phyloP scores from a whole-genome alignment of 2,329 filamentous ascomycete genomes.

The Daldinia sp. region DNA sequence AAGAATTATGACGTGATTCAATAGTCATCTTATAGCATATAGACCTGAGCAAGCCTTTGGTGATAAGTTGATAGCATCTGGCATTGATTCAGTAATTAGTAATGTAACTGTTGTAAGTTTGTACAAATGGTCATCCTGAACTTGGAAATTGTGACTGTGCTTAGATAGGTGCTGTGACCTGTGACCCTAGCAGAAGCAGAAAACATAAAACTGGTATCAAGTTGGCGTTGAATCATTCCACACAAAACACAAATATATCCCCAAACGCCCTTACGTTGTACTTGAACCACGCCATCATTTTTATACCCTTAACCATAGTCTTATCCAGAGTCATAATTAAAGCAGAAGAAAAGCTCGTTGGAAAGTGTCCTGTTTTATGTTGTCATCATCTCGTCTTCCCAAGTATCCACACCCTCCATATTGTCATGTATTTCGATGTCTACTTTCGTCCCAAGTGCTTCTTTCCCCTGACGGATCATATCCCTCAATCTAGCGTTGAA shows the following conservation, averaged over 20 bases:
- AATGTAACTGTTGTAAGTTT: constrained; percentile 20
- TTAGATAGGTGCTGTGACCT: constrained; percentile 15
- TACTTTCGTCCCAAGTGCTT: constrained; percentile 82
- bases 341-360: background rate
- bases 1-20: background rate
- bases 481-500: constrained; percentile 84
- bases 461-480: constrained; percentile 90
- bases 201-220: constrained; percentile 29
- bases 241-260: constrained; percentile 17
- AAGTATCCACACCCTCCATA: constrained; percentile 26
- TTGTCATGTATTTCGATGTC: constrained; percentile 67
- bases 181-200: constrained; percentile 7
- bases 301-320: background rate
- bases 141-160: background rate
- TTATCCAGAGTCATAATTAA: background rate
- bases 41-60: background rate
- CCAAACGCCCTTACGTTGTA: constrained; percentile 16
- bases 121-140: constrained; percentile 10
- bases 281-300: constrained; percentile 1
- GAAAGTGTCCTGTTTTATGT: background rate
- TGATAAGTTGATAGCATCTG: background rate
- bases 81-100: background rate
- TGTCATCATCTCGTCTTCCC: constrained; percentile 28
- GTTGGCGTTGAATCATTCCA: constrained; percentile 19
- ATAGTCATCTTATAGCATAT: background rate